Conservation (phyloP, 257 asterid genomes). For the Schizonepeta tenuifolia region DNA sequence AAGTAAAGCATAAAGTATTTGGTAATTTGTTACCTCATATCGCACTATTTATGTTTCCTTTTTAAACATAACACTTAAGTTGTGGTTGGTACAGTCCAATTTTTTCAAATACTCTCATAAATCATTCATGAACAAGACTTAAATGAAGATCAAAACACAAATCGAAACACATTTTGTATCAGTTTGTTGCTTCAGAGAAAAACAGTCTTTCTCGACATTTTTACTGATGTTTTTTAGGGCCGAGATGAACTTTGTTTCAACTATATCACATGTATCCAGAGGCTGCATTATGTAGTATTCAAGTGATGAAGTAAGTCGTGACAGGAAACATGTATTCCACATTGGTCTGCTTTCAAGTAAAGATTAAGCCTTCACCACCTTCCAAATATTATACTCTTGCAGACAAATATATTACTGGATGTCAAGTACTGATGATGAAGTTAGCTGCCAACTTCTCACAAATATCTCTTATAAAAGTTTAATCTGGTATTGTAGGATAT, state of each 20-base stretch:
- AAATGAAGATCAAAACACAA: too few species aligned
- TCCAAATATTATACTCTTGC: neutral
- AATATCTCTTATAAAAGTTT: slow-evolving; percentile 21
- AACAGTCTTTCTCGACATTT: slow-evolving; percentile 4
- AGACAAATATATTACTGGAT: slow-evolving; percentile 2
- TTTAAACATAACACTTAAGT: neutral
- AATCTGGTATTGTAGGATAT: slow-evolving; percentile 60
- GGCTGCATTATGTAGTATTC: neutral
- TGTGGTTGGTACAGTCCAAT: neutral
- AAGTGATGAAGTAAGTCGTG: slow-evolving; percentile 1
- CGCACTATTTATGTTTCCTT: neutral
- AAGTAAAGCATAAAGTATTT: slow-evolving; percentile 79
- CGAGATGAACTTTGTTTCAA: slow-evolving; percentile 4
- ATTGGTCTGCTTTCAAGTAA: slow-evolving; percentile 14
- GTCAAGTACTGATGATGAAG: neutral
- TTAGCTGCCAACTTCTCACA: neutral
- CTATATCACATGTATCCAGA: neutral
- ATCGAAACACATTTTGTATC: neutral
- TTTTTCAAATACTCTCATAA: neutral
- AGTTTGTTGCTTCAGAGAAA: neutral
- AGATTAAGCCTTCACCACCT: neutral
- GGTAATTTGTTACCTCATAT: slow-evolving; percentile 51
- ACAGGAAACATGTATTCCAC: neutral
- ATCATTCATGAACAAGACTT: neutral
- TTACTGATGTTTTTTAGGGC: neutral